Evolutionary conservation across 345 rosid species (phyloP).

Genomic region (Viola odorata): DNA sequence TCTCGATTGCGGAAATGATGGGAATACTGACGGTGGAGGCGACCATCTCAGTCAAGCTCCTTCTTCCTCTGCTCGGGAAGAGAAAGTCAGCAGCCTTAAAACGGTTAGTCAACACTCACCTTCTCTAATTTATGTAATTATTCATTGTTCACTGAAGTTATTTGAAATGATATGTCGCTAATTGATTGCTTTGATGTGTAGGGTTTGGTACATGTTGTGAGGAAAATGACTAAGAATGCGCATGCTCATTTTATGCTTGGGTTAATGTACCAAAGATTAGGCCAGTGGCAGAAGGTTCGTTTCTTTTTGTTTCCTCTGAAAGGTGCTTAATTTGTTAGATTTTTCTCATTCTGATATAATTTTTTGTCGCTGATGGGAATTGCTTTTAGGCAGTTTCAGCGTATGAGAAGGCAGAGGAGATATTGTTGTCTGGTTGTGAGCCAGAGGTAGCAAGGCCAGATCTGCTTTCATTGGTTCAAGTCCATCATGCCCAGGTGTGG

Average conservation of each 20-base stretch:
- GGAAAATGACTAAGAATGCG: constrained; percentile 96
- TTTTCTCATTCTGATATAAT: constrained; percentile 3
- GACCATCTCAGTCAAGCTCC: constrained; percentile 66
- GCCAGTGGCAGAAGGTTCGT: constrained; percentile 82
- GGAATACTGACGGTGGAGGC: constrained; percentile 33
- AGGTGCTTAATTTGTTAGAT: neutral
- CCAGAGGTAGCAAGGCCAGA: constrained; percentile 84
- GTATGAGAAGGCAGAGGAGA: constrained; percentile 92
- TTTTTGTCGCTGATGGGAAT: constrained; percentile 7
- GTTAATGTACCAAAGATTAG: constrained; percentile 83
- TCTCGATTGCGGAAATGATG: constrained; percentile 66
- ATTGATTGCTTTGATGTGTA: constrained; percentile 14
- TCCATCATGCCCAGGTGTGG: constrained; percentile 94
- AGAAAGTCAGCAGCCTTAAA: constrained; percentile 94
- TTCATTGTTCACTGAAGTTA: too few relatives aligned
- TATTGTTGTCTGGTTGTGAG: constrained; percentile 68
- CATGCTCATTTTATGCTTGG: constrained; percentile 97
- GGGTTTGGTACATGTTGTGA: constrained; percentile 92
- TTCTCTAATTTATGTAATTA: neutral
- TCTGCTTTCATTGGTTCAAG: constrained; percentile 82
- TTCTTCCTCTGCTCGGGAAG: constrained; percentile 69
- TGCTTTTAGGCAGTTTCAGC: constrained; percentile 63
- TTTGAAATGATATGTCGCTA: neutral
- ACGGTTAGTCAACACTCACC: constrained; percentile 45
- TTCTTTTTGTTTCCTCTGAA: neutral